Evolutionary conservation across 2,329 filamentous ascomycete genomes (phyloP).

Genomic region (Tolypocladium inflatum): DNA sequence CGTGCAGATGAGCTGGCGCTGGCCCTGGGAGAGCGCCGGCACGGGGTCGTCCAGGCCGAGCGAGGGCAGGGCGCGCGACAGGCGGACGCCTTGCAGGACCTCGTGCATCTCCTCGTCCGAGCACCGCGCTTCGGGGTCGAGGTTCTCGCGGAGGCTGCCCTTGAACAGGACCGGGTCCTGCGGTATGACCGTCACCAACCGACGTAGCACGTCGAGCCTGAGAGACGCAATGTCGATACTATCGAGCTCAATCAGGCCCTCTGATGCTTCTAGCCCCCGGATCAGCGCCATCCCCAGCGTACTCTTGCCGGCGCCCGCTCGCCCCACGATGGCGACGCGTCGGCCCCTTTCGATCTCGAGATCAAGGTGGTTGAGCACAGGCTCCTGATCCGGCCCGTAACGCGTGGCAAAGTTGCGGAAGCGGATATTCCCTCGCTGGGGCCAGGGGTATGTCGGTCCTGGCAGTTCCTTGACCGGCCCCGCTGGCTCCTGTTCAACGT

Average conservation of each 20-base stretch:
- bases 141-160: slow-evolving; percentile 46
- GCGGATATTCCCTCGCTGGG: neutral
- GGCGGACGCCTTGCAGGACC: neutral
- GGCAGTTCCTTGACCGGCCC: neutral
- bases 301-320: slow-evolving; percentile 70
- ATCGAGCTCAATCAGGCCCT: slow-evolving; percentile 7
- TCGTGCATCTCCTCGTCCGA: neutral
- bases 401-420: slow-evolving; percentile 2
- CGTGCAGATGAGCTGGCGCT: slow-evolving; percentile 63
- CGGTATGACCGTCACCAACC: slow-evolving; percentile 47
- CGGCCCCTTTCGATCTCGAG: neutral
- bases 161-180: slow-evolving; percentile 53
- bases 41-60: neutral
- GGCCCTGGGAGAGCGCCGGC: slow-evolving; percentile 47
- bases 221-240: slow-evolving; percentile 30
- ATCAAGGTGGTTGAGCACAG: neutral
- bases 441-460: neutral
- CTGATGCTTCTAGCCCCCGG: neutral
- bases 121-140: slow-evolving; percentile 31
- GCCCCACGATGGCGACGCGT: slow-evolving; percentile 50
- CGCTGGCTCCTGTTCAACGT: neutral
- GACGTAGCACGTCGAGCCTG: slow-evolving; percentile 28
- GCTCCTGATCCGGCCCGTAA: neutral
- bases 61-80: neutral
- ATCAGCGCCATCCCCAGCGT: slow-evolving; percentile 44